These are phyloP conservation scores for Geotrichum reessii DNA, from an alignment of 1,139 yeast genomes.

Conservation along the genomic window DNA sequence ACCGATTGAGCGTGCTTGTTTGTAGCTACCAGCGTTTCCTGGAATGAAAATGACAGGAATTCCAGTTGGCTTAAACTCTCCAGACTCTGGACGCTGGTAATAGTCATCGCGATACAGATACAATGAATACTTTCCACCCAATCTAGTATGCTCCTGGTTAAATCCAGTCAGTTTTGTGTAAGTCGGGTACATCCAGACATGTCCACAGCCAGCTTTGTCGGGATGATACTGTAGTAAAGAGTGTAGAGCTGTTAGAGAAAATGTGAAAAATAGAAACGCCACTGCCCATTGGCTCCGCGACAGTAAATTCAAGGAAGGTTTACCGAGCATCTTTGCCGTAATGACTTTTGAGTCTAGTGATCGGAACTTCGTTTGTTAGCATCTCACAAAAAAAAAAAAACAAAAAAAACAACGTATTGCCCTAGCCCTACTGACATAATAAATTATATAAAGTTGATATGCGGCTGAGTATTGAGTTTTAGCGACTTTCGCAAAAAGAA, in stretches of 20 bases:
- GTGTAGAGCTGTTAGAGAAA: slow-evolving; percentile 14
- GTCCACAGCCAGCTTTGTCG: slow-evolving; percentile 21
- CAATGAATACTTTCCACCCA: slow-evolving; percentile 74
- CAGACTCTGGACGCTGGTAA: slow-evolving; percentile 36
- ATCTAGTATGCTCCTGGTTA: slow-evolving; percentile 62
- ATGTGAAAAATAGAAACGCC: neutral
- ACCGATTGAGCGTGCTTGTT: slow-evolving; percentile 89
- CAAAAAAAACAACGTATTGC: neutral
- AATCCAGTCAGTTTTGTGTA: slow-evolving; percentile 53
- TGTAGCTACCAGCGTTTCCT: slow-evolving; percentile 93
- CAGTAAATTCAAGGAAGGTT: neutral
- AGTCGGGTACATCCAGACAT: slow-evolving; percentile 24
- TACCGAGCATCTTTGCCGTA: slow-evolving; percentile 1
- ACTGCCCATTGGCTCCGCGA: slow-evolving; percentile 7
- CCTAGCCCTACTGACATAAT: neutral
- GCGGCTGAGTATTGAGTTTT: neutral
- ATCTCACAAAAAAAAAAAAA: neutral
- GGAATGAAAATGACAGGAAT: slow-evolving; percentile 90
- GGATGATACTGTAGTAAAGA: slow-evolving; percentile 17
- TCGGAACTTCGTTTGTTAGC: neutral
- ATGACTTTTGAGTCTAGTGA: neutral
- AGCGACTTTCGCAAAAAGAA: no score
- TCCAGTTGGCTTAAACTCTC: slow-evolving; percentile 49
- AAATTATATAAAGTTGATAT: neutral
- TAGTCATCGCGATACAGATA: slow-evolving; percentile 68